A percentile compares a stretch with the other conserved stretches of the same genome.
Conservation (phyloP, 495 filamentous ascomycete genomes). For the Aspergillus bridgeri region DNA sequence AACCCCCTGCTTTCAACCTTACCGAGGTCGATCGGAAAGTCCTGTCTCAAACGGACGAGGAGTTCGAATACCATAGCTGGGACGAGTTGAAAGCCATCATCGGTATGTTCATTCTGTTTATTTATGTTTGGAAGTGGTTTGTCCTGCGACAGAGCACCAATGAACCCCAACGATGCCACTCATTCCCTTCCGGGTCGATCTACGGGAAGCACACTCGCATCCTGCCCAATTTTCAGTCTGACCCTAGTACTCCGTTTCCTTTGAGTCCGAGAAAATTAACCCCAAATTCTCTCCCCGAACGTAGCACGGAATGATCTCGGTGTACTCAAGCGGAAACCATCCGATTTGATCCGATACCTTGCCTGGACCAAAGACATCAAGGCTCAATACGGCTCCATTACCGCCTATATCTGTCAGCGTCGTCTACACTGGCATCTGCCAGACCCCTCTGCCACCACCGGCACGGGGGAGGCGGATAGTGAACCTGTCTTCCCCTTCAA, state of each 20-base stretch:
- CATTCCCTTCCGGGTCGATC: constrained; percentile 7
- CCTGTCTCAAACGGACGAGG: constrained; percentile 65
- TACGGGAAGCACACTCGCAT: neutral
- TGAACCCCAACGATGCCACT: too few species aligned
- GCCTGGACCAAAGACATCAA: constrained; percentile 70
- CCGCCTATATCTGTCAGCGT: constrained; percentile 68
- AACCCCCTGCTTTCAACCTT: constrained; percentile 53
- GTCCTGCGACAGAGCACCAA: too few species aligned
- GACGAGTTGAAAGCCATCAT: constrained; percentile 64
- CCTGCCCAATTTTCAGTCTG: constrained; percentile 14
- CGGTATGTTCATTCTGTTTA: constrained; percentile 40
- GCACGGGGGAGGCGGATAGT: constrained; percentile 15
- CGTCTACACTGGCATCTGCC: constrained; percentile 67
- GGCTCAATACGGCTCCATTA: constrained; percentile 69
- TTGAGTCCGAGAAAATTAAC: neutral
- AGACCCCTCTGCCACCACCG: constrained; percentile 7
- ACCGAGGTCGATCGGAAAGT: constrained; percentile 64
- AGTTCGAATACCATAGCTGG: constrained; percentile 67
- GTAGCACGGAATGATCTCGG: constrained; percentile 68
- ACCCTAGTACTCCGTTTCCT: neutral
- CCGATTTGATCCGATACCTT: constrained; percentile 79
- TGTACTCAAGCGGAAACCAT: constrained; percentile 75
- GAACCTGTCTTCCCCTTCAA: constrained; percentile 31
- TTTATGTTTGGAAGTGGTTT: too few species aligned
- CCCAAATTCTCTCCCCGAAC: constrained; percentile 2